A percentile compares a stretch with the other conserved stretches of the same genome.
These are phyloP conservation scores for Themeda triandra DNA, from an alignment of 176 grass and related monocot genomes.

Conservation along the genomic window DNA sequence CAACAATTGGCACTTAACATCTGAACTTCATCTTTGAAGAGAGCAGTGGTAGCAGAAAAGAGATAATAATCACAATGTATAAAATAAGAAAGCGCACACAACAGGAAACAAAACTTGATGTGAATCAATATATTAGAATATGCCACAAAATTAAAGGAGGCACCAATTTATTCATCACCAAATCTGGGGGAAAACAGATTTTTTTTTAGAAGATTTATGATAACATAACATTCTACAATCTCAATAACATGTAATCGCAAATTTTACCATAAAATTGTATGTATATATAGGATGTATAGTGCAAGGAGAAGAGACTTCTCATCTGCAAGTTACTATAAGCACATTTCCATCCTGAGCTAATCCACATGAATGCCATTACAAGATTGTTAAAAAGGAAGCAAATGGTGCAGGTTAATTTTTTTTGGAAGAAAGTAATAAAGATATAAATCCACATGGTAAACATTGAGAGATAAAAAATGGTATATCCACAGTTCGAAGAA, in stretches of 20 bases:
- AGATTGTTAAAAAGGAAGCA: neutral
- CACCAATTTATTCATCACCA: neutral
- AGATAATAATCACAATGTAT: neutral
- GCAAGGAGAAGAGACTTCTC: neutral
- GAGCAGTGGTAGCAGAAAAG: neutral
- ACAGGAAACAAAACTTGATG: neutral
- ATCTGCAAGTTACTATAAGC: neutral
- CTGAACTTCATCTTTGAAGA: neutral
- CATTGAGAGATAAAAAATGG: neutral
- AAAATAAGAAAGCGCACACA: neutral
- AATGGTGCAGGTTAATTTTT: neutral
- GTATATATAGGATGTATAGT: neutral
- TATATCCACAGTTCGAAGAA: neutral
- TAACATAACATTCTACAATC: neutral
- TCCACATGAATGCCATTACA: too few species aligned
- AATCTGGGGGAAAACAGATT: neutral
- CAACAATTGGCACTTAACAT: neutral
- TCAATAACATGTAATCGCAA: neutral
- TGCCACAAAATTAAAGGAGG: neutral
- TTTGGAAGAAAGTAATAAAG: neutral
- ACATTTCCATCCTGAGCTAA: neutral
- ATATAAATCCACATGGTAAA: neutral
- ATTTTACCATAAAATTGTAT: neutral
- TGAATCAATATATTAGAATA: neutral
- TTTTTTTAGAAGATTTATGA: neutral